Percentiles rank a stretch among this genome's conserved stretches.
Evolutionary conservation across 176 grass and related monocot genomes (phyloP).

Genomic region (Rhynchospora pubera): DNA sequence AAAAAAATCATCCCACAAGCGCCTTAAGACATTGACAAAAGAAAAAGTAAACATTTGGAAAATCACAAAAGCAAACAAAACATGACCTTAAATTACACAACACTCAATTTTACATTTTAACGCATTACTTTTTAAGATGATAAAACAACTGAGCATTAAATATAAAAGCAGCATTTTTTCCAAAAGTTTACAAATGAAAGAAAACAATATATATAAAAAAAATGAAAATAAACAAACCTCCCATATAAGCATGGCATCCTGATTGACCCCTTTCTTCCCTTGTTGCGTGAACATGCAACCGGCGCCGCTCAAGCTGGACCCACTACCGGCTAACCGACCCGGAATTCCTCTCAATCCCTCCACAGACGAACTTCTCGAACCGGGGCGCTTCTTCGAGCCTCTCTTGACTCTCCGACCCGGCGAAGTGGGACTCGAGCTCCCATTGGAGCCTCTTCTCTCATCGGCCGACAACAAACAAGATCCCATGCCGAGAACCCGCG

Average conservation of each 20-base stretch:
- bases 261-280: conserved; percentile 90
- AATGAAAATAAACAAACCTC: conserved; percentile 37
- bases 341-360: conserved; percentile 35
- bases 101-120: neutral
- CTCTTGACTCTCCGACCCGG: conserved; percentile 20
- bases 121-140: conserved; percentile 1
- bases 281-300: conserved; percentile 80
- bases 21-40: neutral
- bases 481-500: conserved; percentile 42
- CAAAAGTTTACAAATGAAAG: neutral
- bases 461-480: conserved; percentile 30
- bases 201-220: neutral
- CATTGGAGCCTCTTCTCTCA: conserved; percentile 19
- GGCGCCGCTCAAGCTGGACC: conserved; percentile 29
- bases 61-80: neutral
- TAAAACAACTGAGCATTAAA: neutral
- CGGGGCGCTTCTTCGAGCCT: conserved; percentile 13
- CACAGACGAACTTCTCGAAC: conserved; percentile 15
- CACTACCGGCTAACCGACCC: conserved; percentile 43
- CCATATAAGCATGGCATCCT: conserved; percentile 89
- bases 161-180: neutral
- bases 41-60: neutral
- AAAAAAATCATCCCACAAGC: neutral
- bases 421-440: conserved; percentile 22
- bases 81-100: neutral